Evolutionary conservation across 306 rosid species (phyloP).

Genomic region (Quercus agrifolia): DNA sequence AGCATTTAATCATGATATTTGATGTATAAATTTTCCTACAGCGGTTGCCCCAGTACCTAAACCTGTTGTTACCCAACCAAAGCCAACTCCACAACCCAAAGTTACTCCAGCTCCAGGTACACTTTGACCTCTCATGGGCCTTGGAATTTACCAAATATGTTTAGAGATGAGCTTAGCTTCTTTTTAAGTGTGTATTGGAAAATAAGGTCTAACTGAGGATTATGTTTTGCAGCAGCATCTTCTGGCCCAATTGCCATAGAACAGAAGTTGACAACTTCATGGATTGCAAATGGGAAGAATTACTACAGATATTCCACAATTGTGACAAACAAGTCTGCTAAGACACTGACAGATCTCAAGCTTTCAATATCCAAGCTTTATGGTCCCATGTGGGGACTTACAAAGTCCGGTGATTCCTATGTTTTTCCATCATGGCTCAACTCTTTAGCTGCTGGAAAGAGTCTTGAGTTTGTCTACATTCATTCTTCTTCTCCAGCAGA

Average conservation of each 20-base stretch:
- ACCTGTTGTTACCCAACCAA: conserved; percentile 44
- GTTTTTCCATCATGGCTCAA: conserved; percentile 81
- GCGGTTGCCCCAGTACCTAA: conserved; percentile 52
- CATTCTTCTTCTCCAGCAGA: conserved; percentile 80
- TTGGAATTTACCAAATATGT: neutral
- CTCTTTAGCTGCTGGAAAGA: conserved; percentile 70
- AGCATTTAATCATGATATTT: neutral
- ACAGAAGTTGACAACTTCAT: conserved; percentile 71
- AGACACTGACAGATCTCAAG: conserved; percentile 51
- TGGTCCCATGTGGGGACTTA: conserved; percentile 94
- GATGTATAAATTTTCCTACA: conserved; percentile 24
- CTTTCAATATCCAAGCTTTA: conserved; percentile 72
- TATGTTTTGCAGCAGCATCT: conserved; percentile 52
- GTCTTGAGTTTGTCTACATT: conserved; percentile 93
- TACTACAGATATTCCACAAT: conserved; percentile 78
- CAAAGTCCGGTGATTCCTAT: conserved; percentile 58
- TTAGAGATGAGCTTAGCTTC: neutral
- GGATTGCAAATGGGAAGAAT: conserved; percentile 67
- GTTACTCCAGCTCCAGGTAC: conserved; percentile 74
- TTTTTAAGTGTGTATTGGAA: neutral
- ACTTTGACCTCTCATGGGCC: neutral
- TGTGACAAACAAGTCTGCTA: conserved; percentile 78
- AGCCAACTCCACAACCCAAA: conserved; percentile 41
- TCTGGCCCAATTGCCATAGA: conserved; percentile 55
- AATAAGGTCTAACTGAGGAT: conserved; percentile 19